Conservation (phyloP, 257 asterid species). For the Plantago major region DNA sequence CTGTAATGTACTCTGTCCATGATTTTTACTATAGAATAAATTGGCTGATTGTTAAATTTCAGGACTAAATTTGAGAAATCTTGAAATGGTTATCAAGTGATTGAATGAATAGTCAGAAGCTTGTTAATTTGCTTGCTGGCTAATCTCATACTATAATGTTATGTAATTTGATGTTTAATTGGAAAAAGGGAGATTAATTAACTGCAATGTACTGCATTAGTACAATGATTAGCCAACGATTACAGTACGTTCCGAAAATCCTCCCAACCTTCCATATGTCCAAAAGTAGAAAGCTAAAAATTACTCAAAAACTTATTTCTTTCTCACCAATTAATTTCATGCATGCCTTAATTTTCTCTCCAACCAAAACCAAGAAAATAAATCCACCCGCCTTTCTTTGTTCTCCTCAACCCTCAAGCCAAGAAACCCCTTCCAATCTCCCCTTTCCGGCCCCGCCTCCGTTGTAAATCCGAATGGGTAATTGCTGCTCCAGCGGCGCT, state of each 20-base stretch:
- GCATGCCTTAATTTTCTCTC: background rate
- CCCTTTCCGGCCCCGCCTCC: constrained; percentile 1
- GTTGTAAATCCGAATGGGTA: constrained; percentile 36
- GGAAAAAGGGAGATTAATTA: no score
- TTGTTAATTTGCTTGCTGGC: no score
- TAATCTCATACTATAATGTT: no score
- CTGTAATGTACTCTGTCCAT: background rate
- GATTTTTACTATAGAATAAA: constrained; percentile 1
- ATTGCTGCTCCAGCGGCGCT: constrained; percentile 50
- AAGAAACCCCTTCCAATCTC: constrained; percentile 6
- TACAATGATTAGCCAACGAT: no score
- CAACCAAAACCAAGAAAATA: background rate
- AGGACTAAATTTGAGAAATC: background rate
- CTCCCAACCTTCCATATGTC: background rate
- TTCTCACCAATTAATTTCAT: background rate
- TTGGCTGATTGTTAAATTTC: background rate
- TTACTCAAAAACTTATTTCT: background rate
- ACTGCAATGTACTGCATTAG: no score
- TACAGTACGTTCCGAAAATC: background rate
- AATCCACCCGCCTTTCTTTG: constrained; percentile 2
- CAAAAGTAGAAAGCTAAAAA: background rate
- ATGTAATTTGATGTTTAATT: no score
- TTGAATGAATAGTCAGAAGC: no score
- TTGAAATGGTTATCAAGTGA: no score
- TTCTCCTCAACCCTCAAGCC: background rate